Base-by-base conservation (phyloP, 2,329 filamentous ascomycete species). In the Claviceps purpurea region DNA sequence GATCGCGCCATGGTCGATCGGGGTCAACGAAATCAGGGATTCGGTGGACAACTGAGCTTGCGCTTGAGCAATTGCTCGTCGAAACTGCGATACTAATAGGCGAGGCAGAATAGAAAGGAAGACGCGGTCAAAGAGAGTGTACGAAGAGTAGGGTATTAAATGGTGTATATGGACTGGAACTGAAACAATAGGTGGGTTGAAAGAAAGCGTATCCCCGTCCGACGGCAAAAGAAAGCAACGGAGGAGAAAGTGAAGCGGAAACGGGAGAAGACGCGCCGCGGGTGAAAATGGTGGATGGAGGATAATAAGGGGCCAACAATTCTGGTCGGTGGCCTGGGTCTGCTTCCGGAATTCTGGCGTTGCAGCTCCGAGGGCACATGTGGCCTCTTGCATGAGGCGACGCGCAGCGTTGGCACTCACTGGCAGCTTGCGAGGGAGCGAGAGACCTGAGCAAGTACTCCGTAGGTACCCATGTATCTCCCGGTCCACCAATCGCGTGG, bases 1-100 rank as follows among this genome's bases (percentile, higher is more conserved):
- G 59, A 51, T 56, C 56, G 64, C 53, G 65, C 67, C 68, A 70
- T 70, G 56, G 50, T 58, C 14, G 26, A 30, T 30, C 30, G 8
- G 30, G 20, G 42, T 30, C 41, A 22, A 26, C 39, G 20, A 43
- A 30, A 14, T 40, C 11, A 13, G 16, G n/a, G 18, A 14, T 1
- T 24, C 20, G 10, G 20, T 16, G 8, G 16, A 18, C n/a, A 10
- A 14, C 11, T 41, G 38, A 41, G 49, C 40, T 44, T 40, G 49
- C 20, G 26, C 14, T n/a, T 11, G 24, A 37, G 50, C 40, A 49
- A 26, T 37, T 45, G 30, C 49, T 47, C 41, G 37, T 20, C 46
- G 37, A 38, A 41, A n/a, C 22, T 41, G n/a, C 41, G 5, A 14
- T 7, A 13, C 30, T n/a, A 34, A 26, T 4, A 24, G 16, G 40